Evolutionary conservation across 768 basidiomycete genomes (phyloP).

Genomic region (Russula earlei): DNA sequence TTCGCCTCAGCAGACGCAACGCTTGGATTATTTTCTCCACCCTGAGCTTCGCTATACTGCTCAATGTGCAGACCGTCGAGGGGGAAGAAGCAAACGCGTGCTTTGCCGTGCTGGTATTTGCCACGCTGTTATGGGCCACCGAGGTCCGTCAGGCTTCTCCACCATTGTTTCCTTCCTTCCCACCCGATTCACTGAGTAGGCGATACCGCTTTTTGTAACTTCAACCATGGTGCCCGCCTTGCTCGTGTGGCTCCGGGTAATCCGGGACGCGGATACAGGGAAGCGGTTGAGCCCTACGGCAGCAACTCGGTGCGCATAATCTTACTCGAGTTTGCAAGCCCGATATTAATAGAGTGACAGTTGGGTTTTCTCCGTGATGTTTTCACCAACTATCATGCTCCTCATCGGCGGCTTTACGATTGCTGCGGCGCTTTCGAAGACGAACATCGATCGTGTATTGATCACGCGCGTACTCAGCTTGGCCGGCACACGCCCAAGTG

Average conservation of each 20-base stretch:
- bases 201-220: constrained; percentile 96
- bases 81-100: constrained; percentile 75
- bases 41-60: constrained; percentile 45
- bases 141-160: constrained; percentile 48
- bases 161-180: not conserved
- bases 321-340: not conserved
- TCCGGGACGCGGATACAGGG: constrained; percentile 50
- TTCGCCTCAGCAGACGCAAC: constrained; percentile 57
- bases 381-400: constrained; percentile 97
- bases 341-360: constrained; percentile 31
- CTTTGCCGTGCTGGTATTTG: constrained; percentile 81
- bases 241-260: constrained; percentile 74
- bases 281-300: constrained; percentile 44
- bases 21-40: constrained; percentile 51
- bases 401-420: constrained; percentile 97
- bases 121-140: constrained; percentile 92
- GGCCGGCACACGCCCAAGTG: constrained; percentile 80
- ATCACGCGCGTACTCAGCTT: constrained; percentile 86
- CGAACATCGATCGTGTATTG: constrained; percentile 84
- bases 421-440: constrained; percentile 91
- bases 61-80: constrained; percentile 53
- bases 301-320: constrained; percentile 66
- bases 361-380: constrained; percentile 91
- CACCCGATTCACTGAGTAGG: constrained; percentile 36
- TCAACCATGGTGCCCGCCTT: constrained; percentile 83